A percentile compares a stretch with the other conserved stretches of the same genome.
phyloP scores from a whole-genome alignment of 2,329 filamentous ascomycete genomes.

The Sporothrix luriei region DNA sequence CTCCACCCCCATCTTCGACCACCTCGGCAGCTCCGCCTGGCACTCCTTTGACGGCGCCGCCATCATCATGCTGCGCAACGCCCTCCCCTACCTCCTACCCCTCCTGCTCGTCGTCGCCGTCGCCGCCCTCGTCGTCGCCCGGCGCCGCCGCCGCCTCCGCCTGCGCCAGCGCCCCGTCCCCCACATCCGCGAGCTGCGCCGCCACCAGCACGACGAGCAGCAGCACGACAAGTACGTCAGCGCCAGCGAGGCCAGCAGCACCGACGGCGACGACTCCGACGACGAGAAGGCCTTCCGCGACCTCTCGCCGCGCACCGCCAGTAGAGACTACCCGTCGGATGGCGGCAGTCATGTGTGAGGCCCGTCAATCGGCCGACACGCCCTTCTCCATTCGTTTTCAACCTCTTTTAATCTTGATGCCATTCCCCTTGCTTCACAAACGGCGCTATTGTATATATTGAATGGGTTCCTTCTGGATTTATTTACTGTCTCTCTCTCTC shows the following conservation, averaged over 20 bases:
- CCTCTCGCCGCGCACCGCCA: background rate
- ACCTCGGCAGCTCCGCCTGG: slow-evolving; percentile 31
- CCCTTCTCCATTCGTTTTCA: background rate
- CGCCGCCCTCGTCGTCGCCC: slow-evolving; percentile 5
- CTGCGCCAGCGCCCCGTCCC: slow-evolving; percentile 1
- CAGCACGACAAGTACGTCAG: background rate
- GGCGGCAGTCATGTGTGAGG: background rate
- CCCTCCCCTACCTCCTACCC: slow-evolving; percentile 14
- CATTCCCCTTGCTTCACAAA: background rate
- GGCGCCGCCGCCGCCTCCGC: slow-evolving; percentile 20
- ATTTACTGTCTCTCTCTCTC: too few species aligned
- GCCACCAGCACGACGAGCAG: slow-evolving; percentile 10
- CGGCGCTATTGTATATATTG: slow-evolving; percentile 1
- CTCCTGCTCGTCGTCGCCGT: slow-evolving; percentile 10
- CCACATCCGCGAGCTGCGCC: slow-evolving; percentile 6
- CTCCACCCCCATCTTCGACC: slow-evolving; percentile 30
- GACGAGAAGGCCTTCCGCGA: slow-evolving; percentile 14
- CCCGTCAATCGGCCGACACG: too few species aligned
- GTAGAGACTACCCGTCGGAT: slow-evolving; percentile 8
- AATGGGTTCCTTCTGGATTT: background rate
- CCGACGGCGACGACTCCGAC: slow-evolving; percentile 3
- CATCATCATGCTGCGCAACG: slow-evolving; percentile 29
- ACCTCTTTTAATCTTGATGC: background rate
- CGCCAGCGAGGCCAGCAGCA: slow-evolving; percentile 7
- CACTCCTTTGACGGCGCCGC: slow-evolving; percentile 30